These are phyloP conservation scores for Aspergillus versicolor DNA, from an alignment of 2,329 filamentous ascomycete species.

Conservation along the genomic window DNA sequence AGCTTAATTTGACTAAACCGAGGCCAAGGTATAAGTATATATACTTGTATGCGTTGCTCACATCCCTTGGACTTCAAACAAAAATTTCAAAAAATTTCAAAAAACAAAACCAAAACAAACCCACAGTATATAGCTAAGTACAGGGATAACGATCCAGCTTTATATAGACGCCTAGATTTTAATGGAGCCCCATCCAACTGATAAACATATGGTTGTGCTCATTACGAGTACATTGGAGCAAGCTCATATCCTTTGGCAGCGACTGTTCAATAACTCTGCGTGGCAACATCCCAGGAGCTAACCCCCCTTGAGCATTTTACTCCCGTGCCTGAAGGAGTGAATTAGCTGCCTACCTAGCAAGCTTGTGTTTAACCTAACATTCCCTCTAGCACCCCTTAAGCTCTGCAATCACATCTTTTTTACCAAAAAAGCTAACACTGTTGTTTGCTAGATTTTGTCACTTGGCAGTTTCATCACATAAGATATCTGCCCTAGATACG, in stretches of 20 bases:
- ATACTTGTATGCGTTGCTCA: no score
- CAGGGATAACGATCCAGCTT: no score
- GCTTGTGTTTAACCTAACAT: slow-evolving; percentile 3
- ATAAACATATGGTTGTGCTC: neutral
- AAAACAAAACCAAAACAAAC: no score
- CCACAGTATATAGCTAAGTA: no score
- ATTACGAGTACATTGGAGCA: neutral
- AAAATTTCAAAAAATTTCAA: no score
- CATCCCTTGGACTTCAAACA: no score
- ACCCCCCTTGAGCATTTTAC: neutral
- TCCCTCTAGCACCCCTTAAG: neutral
- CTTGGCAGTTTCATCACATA: neutral
- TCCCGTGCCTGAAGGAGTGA: neutral
- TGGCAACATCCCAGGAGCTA: neutral
- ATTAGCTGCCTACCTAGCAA: neutral
- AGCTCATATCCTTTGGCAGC: neutral
- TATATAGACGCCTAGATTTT: no score
- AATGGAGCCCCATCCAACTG: neutral
- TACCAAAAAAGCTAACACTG: neutral
- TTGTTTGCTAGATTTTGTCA: neutral
- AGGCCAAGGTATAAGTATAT: no score
- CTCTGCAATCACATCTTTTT: neutral
- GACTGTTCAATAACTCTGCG: neutral
- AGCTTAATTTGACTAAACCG: no score
- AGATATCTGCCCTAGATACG: neutral